Base-by-base conservation (phyloP, 2,329 filamentous ascomycete genomes). In the Fusarium hainanense region DNA sequence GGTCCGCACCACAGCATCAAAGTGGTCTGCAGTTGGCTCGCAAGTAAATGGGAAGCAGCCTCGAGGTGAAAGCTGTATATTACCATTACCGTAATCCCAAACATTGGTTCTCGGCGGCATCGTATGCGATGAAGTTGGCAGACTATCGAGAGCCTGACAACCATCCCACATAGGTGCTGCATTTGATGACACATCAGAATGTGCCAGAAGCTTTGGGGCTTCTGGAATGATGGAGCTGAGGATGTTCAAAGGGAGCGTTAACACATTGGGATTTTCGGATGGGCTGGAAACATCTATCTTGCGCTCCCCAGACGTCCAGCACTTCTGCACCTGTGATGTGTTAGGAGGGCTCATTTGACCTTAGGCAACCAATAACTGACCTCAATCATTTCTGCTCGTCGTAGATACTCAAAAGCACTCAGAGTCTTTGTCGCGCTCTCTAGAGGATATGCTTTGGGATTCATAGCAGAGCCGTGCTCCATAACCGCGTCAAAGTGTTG, bases 401-500 rank as follows among this genome's bases (percentile, higher is more conserved):
- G 54, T 4, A 70, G 7, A 43, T 61, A 69, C 27, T 70, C 66
- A 16, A 70, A 70, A 13, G 58, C 68, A 25, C 68, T 70, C 18
- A 70, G 42, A 3, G 66, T 61, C 13, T 60, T 61, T 4, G 25
- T 64, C 1, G 63, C 63, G 18, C 61, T 69, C 21, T 34, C 34
- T 7, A 57, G 21, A 3, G 57, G 41, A 1, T 63, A 57, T 9
- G 34, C 54, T 20, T 61, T 69, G 13, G n/a, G 14, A 13, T 43
- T 25, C 23, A 34, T 50, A 16, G 13, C 46, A 5, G 52, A 67
- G 11, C 66, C 68, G 58, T 71, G 68, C 25, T 71, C 66, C 27
- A 71, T 62, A 8, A 71, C 63, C 9, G 68, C 68, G n/a, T 63
- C 68, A 4, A 71, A 69, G 16, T 71, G 68, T 16, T 70, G 58